Evolutionary conservation across 129 eudicot genomes (phyloP).

Genomic region (Centella asiatica): DNA sequence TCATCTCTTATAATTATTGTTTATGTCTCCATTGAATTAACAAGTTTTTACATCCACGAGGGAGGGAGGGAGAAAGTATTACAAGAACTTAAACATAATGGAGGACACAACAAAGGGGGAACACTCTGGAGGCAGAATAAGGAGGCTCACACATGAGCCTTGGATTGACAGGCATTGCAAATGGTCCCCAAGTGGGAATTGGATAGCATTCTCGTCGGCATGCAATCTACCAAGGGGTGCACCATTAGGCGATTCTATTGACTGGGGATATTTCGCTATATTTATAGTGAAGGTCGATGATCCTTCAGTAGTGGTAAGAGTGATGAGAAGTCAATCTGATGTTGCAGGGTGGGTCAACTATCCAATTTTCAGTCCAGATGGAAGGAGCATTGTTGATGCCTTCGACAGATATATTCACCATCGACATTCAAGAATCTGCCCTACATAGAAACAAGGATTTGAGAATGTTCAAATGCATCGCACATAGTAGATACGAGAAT

Average conservation of each 20-base stretch:
- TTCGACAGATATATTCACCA: neutral
- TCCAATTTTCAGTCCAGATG: neutral
- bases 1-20: too few species aligned
- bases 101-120: neutral
- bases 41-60: slow-evolving; percentile 1
- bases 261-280: neutral
- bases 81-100: slow-evolving; percentile 1
- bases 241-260: neutral
- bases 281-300: neutral
- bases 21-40: too few species aligned
- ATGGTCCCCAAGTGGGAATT: neutral
- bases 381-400: slow-evolving; percentile 5
- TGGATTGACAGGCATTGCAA: slow-evolving; percentile 1
- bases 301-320: slow-evolving; percentile 1
- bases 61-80: too few species aligned
- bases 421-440: neutral
- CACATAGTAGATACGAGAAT: slow-evolving; percentile 1
- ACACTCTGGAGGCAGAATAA: neutral
- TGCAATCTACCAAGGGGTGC: neutral
- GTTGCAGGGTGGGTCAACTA: neutral
- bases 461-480: neutral
- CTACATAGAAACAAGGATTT: neutral
- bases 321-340: slow-evolving; percentile 1
- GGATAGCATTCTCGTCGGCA: neutral
- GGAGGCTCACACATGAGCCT: neutral